Conservation (phyloP, 2,329 filamentous ascomycete genomes). For the Magnaporthiopsis poae region DNA sequence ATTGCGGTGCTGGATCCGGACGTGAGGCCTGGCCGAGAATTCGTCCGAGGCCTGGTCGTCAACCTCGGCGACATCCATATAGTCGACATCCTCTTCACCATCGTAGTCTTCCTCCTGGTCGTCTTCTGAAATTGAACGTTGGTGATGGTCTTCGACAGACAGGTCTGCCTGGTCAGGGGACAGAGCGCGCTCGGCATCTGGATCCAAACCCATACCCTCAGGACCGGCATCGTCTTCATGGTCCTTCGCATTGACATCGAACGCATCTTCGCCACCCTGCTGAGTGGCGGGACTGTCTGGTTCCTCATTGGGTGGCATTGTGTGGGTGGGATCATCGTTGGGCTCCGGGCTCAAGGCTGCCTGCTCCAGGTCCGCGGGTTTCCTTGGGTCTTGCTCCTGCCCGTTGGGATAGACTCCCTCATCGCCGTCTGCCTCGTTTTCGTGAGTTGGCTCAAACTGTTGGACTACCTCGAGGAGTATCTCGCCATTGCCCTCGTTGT, state of each 20-base stretch:
- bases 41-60: constrained; percentile 11
- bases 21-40: constrained; percentile 15
- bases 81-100: constrained; percentile 8
- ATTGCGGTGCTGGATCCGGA: constrained; percentile 23
- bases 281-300: not conserved
- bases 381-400: not conserved
- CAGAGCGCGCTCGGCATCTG: not conserved
- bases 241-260: not conserved
- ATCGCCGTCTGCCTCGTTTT: not conserved
- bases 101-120: not conserved
- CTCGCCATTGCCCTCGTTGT: not conserved
- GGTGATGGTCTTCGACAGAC: constrained; percentile 4
- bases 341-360: not conserved
- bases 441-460: not conserved
- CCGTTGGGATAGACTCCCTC: not conserved
- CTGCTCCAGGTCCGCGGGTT: not conserved
- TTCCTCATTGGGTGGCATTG: not conserved
- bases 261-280: not conserved
- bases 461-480: not conserved
- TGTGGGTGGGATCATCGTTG: not conserved
- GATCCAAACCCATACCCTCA: not conserved
- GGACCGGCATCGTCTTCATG: not conserved
- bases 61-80: constrained; percentile 8
- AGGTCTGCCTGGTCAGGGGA: constrained; percentile 4
- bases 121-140: not conserved